phyloP scores from a whole-genome alignment of 2,329 filamentous ascomycete genomes.

The Fusarium sacchari region DNA sequence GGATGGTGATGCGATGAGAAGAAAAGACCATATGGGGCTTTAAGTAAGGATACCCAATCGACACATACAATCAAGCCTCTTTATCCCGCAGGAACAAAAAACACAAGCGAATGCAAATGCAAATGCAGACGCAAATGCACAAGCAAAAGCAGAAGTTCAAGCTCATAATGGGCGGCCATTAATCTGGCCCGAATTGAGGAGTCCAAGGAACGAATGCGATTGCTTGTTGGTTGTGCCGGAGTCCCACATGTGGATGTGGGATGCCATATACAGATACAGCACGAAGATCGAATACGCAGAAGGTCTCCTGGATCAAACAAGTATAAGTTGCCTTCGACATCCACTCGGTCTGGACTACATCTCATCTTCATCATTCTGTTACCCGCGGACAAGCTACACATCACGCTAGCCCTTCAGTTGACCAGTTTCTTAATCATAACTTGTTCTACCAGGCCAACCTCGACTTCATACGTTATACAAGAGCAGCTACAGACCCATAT shows the following conservation, averaged over 20 bases:
- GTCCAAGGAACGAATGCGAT: slow-evolving; percentile 30
- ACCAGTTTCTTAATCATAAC: neutral
- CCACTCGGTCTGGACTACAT: slow-evolving; percentile 36
- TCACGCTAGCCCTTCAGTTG: neutral
- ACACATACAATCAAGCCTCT: slow-evolving; percentile 49
- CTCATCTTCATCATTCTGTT: slow-evolving; percentile 20
- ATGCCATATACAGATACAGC: slow-evolving; percentile 44
- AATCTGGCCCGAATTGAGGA: slow-evolving; percentile 23
- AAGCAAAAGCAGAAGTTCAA: slow-evolving; percentile 33
- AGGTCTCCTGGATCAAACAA: slow-evolving; percentile 35
- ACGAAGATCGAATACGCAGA: slow-evolving; percentile 29
- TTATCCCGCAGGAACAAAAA: slow-evolving; percentile 49
- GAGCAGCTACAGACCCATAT: neutral
- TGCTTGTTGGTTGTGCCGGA: slow-evolving; percentile 45
- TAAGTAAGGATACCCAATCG: slow-evolving; percentile 55
- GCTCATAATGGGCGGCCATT: slow-evolving; percentile 39
- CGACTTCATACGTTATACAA: neutral
- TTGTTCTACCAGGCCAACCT: neutral
- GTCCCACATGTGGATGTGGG: slow-evolving; percentile 46
- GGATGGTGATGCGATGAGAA: slow-evolving; percentile 44
- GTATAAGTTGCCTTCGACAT: slow-evolving; percentile 54
- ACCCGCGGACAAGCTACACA: neutral
- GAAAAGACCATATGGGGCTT: slow-evolving; percentile 47
- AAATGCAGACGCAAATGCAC: slow-evolving; percentile 16
- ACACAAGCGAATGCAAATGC: slow-evolving; percentile 18